Evolutionary conservation across 495 filamentous ascomycete genomes (phyloP).

Genomic region (Trichoderma erinaceum): DNA sequence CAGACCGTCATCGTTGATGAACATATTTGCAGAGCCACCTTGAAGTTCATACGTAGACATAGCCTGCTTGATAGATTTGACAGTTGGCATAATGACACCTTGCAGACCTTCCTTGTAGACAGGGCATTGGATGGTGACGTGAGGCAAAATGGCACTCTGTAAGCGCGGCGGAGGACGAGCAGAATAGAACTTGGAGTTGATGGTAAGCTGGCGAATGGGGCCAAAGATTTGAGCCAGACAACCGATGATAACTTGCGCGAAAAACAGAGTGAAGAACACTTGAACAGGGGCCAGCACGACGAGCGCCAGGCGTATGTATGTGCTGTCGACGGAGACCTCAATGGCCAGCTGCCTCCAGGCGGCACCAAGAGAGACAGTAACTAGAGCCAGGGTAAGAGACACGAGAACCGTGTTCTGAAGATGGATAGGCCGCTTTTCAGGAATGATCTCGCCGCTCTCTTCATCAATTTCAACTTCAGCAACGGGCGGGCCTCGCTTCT

Average conservation of each 20-base stretch:
- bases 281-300: slow-evolving; percentile 60
- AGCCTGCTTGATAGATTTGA: slow-evolving; percentile 64
- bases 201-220: slow-evolving; percentile 61
- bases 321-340: slow-evolving; percentile 58
- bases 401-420: slow-evolving; percentile 63
- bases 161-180: slow-evolving; percentile 56
- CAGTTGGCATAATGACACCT: slow-evolving; percentile 61
- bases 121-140: slow-evolving; percentile 66
- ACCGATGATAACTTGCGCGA: slow-evolving; percentile 66
- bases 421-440: slow-evolving; percentile 58
- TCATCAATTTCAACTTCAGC: slow-evolving; percentile 56
- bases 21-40: slow-evolving; percentile 73
- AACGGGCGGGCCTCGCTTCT: slow-evolving; percentile 38
- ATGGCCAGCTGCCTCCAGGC: slow-evolving; percentile 62
- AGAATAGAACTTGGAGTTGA: slow-evolving; percentile 75
- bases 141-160: slow-evolving; percentile 47
- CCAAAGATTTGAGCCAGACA: slow-evolving; percentile 70
- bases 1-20: slow-evolving; percentile 74
- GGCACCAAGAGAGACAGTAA: slow-evolving; percentile 58
- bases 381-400: slow-evolving; percentile 54
- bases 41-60: slow-evolving; percentile 76
- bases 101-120: slow-evolving; percentile 67
- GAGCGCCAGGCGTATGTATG: slow-evolving; percentile 55
- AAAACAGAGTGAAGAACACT: slow-evolving; percentile 75
- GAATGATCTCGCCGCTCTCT: slow-evolving; percentile 59